phyloP scores from a whole-genome alignment of 768 basidiomycete genomes.

The Termitomyces sp. region DNA sequence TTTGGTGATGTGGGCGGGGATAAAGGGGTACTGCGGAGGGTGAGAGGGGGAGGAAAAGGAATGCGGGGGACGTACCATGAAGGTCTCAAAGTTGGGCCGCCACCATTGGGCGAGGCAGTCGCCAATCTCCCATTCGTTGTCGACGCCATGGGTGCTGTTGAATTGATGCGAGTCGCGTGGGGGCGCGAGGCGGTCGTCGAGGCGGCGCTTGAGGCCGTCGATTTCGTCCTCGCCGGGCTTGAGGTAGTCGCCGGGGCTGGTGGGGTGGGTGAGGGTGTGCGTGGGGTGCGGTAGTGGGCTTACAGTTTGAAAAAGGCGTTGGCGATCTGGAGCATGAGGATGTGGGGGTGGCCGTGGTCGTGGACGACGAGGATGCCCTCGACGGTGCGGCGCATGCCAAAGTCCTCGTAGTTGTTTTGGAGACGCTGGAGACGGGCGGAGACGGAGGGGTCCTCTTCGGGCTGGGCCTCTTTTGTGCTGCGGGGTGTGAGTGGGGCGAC shows the following conservation, averaged over 20 bases:
- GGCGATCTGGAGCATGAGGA: conserved; percentile 97
- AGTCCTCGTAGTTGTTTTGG: conserved; percentile 95
- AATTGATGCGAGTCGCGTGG: conserved; percentile 66
- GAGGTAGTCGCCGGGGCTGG: conserved; percentile 95
- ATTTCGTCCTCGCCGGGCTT: conserved; percentile 94
- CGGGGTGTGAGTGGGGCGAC: not conserved
- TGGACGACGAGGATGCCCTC: conserved; percentile 89
- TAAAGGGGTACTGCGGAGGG: conserved; percentile 73
- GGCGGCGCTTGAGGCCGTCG: conserved; percentile 81
- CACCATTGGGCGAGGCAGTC: conserved; percentile 99
- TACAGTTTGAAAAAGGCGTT: conserved; percentile 99
- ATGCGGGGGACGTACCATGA: conserved; percentile 66
- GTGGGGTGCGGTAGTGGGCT: conserved; percentile 19
- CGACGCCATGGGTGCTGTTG: conserved; percentile 68
- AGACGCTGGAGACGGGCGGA: conserved; percentile 90
- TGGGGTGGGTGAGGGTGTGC: conserved; percentile 21
- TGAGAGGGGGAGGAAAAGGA: not conserved
- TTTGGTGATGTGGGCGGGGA: conserved; percentile 93
- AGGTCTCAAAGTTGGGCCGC: conserved; percentile 97
- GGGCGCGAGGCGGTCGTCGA: conserved; percentile 87
- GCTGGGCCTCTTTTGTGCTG: conserved; percentile 94
- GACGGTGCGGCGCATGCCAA: conserved; percentile 93
- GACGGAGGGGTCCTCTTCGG: conserved; percentile 96
- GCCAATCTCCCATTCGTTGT: conserved; percentile 93
- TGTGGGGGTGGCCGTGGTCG: conserved; percentile 96